These are phyloP conservation scores for Aspergillus ibericus DNA, from an alignment of 2,329 filamentous ascomycete genomes.

Conservation along the genomic window DNA sequence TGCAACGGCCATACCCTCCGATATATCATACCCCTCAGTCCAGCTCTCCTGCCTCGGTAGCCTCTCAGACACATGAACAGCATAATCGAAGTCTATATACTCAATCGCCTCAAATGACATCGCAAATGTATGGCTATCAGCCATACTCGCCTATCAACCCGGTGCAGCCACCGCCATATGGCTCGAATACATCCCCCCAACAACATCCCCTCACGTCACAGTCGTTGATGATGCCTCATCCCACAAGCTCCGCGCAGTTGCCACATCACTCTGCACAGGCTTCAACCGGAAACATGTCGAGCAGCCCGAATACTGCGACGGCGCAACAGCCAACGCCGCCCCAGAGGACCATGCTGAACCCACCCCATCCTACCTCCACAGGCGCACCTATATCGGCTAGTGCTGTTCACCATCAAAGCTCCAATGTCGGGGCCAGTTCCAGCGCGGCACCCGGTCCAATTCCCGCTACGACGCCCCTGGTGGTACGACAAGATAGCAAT, in stretches of 20 bases:
- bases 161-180: constrained; percentile 59
- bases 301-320: constrained; percentile 56
- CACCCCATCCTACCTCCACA: constrained; percentile 49
- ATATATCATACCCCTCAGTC: constrained; percentile 97
- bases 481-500: constrained; percentile 91
- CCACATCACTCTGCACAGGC: constrained; percentile 39
- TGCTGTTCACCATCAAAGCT: constrained; percentile 35
- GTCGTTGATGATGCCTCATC: constrained; percentile 54
- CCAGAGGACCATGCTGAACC: constrained; percentile 38
- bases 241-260: constrained; percentile 40
- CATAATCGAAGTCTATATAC: constrained; percentile 80
- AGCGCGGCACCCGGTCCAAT: constrained; percentile 95
- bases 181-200: constrained; percentile 54
- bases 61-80: constrained; percentile 86
- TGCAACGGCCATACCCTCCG: constrained; percentile 75
- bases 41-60: constrained; percentile 89
- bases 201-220: constrained; percentile 59
- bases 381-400: constrained; percentile 51
- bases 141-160: constrained; percentile 55
- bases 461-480: constrained; percentile 89
- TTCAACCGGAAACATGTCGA: constrained; percentile 65
- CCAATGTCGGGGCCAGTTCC: constrained; percentile 66
- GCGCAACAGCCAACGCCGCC: constrained; percentile 38
- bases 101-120: constrained; percentile 76
- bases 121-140: constrained; percentile 77